These are phyloP conservation scores for Colletotrichum sp. DNA, from an alignment of 2,329 filamentous ascomycete genomes.

Conservation along the genomic window DNA sequence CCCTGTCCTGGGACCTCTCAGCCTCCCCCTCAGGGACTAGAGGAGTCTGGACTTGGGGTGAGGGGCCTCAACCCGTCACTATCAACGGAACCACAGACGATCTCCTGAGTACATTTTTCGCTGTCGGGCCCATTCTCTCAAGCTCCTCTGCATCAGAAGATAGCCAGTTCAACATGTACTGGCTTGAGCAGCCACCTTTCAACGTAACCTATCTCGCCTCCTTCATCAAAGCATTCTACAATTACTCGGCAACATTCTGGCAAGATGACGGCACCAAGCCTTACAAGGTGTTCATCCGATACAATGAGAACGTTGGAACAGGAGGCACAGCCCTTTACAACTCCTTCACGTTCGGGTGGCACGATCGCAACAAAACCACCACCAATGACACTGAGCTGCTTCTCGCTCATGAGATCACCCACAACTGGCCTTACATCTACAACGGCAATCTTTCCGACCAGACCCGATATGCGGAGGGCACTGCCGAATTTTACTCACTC, in stretches of 20 bases:
- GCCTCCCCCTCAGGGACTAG: background rate
- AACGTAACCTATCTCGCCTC: background rate
- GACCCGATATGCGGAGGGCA: background rate
- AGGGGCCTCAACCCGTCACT: background rate
- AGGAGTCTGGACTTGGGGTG: background rate
- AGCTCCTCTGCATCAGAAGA: background rate
- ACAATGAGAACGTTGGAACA: background rate
- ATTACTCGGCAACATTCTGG: background rate
- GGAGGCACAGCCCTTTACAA: background rate
- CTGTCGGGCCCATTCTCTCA: background rate
- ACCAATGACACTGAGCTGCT: background rate
- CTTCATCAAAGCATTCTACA: background rate
- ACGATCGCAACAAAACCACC: background rate
- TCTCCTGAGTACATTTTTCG: background rate
- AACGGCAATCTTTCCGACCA: background rate
- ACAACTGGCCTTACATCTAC: background rate
- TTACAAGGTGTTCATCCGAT: background rate
- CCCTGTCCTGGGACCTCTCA: background rate
- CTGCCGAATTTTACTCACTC: background rate
- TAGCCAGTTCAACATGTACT: background rate
- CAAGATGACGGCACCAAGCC: background rate
- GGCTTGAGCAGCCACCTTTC: background rate
- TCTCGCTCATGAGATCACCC: background rate
- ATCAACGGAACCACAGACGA: background rate
- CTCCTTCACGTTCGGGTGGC: background rate